Conservation (phyloP, 352 stramenopile species). For the Aphanomyces stellatus region DNA sequence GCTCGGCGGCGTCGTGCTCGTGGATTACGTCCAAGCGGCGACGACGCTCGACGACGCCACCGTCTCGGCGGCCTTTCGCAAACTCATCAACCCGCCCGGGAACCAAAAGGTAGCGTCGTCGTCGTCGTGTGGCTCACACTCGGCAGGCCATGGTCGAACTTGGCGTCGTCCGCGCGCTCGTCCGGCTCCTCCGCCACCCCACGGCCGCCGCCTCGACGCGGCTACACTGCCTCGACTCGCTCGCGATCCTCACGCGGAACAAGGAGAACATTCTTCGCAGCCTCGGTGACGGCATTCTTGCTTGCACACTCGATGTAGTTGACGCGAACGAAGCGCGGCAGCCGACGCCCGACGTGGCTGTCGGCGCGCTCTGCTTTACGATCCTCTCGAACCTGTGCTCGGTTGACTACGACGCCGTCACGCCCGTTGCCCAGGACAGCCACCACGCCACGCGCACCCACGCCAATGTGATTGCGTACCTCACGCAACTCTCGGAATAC, state of each 20-base stretch:
- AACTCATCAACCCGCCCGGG: constrained; percentile 49
- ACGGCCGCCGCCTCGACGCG: constrained; percentile 25
- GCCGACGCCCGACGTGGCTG: constrained; percentile 16
- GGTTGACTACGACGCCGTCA: constrained; percentile 42
- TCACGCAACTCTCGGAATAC: constrained; percentile 59
- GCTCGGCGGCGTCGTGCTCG: constrained; percentile 34
- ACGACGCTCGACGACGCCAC: not conserved
- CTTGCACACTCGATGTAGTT: constrained; percentile 40
- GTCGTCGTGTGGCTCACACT: not conserved
- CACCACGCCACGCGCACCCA: constrained; percentile 25
- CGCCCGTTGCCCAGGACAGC: not conserved
- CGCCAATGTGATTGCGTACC: constrained; percentile 63
- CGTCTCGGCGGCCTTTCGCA: constrained; percentile 39
- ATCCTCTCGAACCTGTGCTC: constrained; percentile 63
- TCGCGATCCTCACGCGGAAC: constrained; percentile 43
- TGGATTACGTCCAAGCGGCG: constrained; percentile 39
- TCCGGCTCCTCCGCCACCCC: constrained; percentile 34
- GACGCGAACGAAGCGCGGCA: constrained; percentile 25
- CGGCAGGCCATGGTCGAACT: constrained; percentile 29
- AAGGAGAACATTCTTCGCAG: constrained; percentile 32
- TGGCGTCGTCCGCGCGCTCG: constrained; percentile 36
- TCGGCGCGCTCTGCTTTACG: constrained; percentile 55
- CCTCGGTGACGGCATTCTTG: constrained; percentile 43
- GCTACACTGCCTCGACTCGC: constrained; percentile 40
- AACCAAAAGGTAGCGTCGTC: constrained; percentile 32